Evolutionary conservation across 2,329 filamentous ascomycete genomes (phyloP).

Genomic region (Ophiocordyceps camponoti-leonardi): DNA sequence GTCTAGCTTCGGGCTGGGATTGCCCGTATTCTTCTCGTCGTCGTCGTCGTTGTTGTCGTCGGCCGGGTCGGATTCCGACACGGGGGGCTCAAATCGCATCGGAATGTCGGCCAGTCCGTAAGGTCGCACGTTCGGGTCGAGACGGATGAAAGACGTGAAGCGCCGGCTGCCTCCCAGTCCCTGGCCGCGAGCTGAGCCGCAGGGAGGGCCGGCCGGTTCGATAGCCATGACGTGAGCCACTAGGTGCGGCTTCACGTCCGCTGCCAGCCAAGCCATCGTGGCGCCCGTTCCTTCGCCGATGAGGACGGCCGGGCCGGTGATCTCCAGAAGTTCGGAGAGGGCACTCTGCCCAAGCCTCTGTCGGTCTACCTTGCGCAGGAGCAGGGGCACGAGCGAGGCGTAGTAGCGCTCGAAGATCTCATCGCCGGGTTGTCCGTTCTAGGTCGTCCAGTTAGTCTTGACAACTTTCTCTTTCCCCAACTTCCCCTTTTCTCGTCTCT

Average conservation of each 20-base stretch:
- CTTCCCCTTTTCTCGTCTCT: background rate
- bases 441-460: background rate
- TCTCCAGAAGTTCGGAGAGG: constrained; percentile 23
- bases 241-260: constrained; percentile 27
- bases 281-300: constrained; percentile 33
- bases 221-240: constrained; percentile 31
- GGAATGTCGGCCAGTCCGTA: constrained; percentile 25
- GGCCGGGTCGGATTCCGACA: background rate
- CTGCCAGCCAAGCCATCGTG: constrained; percentile 26
- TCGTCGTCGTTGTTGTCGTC: too few species aligned
- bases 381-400: constrained; percentile 20
- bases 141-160: constrained; percentile 7
- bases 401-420: constrained; percentile 30
- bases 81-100: constrained; percentile 22
- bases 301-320: constrained; percentile 23
- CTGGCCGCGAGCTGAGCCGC: constrained; percentile 9
- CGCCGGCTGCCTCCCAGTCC: constrained; percentile 1
- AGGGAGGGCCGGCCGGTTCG: constrained; percentile 36
- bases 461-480: background rate
- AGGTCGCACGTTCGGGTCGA: constrained; percentile 12
- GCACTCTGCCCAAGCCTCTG: constrained; percentile 16
- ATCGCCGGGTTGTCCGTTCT: constrained; percentile 24
- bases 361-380: constrained; percentile 10
- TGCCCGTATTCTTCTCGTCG: too few species aligned
- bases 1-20: background rate